Evolutionary conservation across 2,329 filamentous ascomycete species (phyloP).

Genomic region (Talaromyces sp.): DNA sequence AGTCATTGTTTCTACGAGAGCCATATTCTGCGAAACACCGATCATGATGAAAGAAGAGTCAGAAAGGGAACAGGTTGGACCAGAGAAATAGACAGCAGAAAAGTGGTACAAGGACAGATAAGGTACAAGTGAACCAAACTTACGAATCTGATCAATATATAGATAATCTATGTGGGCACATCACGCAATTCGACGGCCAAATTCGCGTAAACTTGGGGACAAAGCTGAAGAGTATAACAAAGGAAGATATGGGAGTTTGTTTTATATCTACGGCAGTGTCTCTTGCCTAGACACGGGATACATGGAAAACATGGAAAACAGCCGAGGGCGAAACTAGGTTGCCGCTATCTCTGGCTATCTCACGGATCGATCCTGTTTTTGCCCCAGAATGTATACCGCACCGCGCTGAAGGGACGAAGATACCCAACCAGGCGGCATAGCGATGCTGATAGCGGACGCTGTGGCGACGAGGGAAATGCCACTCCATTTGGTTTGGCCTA

Average conservation of each 20-base stretch:
- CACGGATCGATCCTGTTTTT: neutral
- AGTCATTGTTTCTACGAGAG: slow-evolving; percentile 3
- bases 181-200: neutral
- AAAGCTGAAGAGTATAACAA: neutral
- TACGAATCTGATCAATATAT: neutral
- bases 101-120: neutral
- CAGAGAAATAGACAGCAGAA: neutral
- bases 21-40: neutral
- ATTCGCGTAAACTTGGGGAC: neutral
- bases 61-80: neutral
- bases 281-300: neutral
- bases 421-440: neutral
- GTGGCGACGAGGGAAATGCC: slow-evolving; percentile 35
- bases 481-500: slow-evolving; percentile 35
- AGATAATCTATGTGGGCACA: neutral
- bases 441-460: neutral
- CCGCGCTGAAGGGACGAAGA: too few species aligned
- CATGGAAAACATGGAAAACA: neutral
- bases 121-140: neutral
- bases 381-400: neutral
- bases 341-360: neutral
- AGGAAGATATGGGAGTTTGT: neutral
- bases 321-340: neutral
- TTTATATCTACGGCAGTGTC: neutral
- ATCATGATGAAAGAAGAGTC: neutral